phyloP scores from a whole-genome alignment of 257 asterid genomes.

The Penstemon eatonii region DNA sequence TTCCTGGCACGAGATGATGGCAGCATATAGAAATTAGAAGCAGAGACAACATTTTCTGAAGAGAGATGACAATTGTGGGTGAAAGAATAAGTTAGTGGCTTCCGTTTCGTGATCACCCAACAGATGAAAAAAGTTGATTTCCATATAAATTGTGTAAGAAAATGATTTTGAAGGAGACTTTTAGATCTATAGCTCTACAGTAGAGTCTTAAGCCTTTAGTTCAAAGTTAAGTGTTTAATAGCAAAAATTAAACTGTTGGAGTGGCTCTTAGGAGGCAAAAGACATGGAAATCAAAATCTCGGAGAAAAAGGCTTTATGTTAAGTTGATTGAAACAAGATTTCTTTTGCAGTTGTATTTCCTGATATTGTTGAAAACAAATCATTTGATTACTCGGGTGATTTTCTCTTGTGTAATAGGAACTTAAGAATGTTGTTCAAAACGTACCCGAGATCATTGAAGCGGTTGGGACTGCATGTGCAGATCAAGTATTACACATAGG shows the following conservation, averaged over 20 bases:
- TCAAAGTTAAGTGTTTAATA: too few relatives aligned
- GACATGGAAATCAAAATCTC: too few relatives aligned
- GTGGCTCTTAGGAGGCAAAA: too few relatives aligned
- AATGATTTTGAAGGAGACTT: too few relatives aligned
- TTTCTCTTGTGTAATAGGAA: constrained; percentile 50
- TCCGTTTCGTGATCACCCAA: too few relatives aligned
- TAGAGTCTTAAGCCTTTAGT: too few relatives aligned
- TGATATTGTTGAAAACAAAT: not conserved
- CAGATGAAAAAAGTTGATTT: too few relatives aligned
- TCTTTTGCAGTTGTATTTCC: constrained; percentile 1
- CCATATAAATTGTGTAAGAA: too few relatives aligned
- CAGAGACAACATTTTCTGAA: not conserved
- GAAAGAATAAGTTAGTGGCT: not conserved
- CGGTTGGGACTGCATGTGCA: constrained; percentile 55
- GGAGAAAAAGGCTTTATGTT: not conserved
- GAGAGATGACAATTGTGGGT: not conserved
- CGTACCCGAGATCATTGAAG: constrained; percentile 92
- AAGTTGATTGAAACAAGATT: constrained; percentile 2
- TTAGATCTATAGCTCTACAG: too few relatives aligned
- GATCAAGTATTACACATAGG: constrained; percentile 42
- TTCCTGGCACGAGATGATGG: constrained; percentile 11
- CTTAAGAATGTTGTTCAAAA: constrained; percentile 60
- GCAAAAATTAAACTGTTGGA: too few relatives aligned
- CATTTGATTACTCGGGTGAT: constrained; percentile 18
- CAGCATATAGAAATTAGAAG: not conserved